Conservation (phyloP, 495 filamentous ascomycete genomes). For the Penicillium canariense region DNA sequence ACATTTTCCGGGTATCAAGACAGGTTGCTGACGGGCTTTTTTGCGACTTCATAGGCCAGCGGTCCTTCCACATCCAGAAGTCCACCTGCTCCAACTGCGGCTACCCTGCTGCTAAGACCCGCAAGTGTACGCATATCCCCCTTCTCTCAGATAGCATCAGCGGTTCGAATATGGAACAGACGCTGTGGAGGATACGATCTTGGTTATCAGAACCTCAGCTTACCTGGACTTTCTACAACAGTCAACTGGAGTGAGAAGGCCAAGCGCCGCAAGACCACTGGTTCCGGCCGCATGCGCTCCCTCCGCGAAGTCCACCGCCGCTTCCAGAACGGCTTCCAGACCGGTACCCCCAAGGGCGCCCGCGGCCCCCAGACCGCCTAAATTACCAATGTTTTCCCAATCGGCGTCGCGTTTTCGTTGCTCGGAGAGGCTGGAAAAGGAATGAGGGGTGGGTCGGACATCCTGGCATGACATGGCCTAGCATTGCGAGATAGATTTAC, state of each 20-base stretch:
- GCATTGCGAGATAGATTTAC: slow-evolving; percentile 40
- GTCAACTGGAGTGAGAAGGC: slow-evolving; percentile 99
- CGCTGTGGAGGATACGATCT: slow-evolving; percentile 4
- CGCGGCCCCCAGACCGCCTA: slow-evolving; percentile 59
- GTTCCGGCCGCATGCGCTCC: slow-evolving; percentile 88
- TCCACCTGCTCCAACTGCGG: slow-evolving; percentile 95
- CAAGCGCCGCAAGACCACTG: slow-evolving; percentile 98
- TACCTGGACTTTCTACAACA: slow-evolving; percentile 44
- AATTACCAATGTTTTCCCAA: slow-evolving; percentile 32
- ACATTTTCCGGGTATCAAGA: not conserved
- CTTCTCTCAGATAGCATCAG: slow-evolving; percentile 13
- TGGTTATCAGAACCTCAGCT: slow-evolving; percentile 24
- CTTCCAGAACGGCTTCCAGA: slow-evolving; percentile 97
- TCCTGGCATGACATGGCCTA: slow-evolving; percentile 45
- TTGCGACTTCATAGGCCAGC: slow-evolving; percentile 63
- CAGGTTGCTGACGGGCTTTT: slow-evolving; percentile 31
- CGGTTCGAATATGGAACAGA: slow-evolving; percentile 14
- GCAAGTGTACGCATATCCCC: slow-evolving; percentile 83
- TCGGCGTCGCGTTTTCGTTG: slow-evolving; percentile 47
- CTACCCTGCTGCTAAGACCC: slow-evolving; percentile 93
- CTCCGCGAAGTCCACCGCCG: slow-evolving; percentile 84
- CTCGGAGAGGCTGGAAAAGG: slow-evolving; percentile 45
- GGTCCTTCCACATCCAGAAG: slow-evolving; percentile 99
- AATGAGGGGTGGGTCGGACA: slow-evolving; percentile 27
- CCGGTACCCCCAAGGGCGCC: slow-evolving; percentile 80